Base-by-base conservation (phyloP, 2,329 filamentous ascomycete species). In the Hypomyces rosellus region DNA sequence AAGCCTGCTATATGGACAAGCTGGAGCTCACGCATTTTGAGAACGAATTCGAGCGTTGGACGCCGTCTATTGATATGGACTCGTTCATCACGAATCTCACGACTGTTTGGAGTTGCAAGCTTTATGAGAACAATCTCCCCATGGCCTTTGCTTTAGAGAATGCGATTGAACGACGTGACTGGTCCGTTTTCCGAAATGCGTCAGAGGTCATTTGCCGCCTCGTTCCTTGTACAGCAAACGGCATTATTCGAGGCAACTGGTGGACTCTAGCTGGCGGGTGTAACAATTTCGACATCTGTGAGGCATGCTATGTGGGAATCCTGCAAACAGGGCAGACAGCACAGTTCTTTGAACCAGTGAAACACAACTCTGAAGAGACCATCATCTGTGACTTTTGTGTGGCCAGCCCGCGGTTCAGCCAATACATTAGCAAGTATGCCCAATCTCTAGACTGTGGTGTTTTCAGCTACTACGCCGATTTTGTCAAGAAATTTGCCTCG, bases 1-100 rank as follows among this genome's bases (percentile, higher is more conserved):
- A 69, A 41, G 50, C 63, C 1, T 71, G 68, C 18, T 69, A 63
- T 49, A 49, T 69, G 11, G 67, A 70, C 15, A 63, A 59, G 12
- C n/a, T 69, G 5, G 62, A 57, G 0, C 40, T 60, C 3, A 69
- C 67, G 0, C 45, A 45, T 0, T 64, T 70, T 6, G 61, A 51
- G 0, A 34, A 45, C 5, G 56, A 65, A 8, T 70, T 68, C 42
- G 59, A 60, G 15, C 54, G 39, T 61, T 8, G 20, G 51, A 0
- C 52, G 53, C 20, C 20, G 11, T 46, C 50, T 1, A 45, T 49
- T 2, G 62, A 57, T 0, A 58, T 65, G 1, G 62, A 63, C 33
- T 41, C 53, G 4, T 61, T 58, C 5, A 13, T 64, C 13, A 50
- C 58, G 3, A 54, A 54, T 3, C 45, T 65, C 1, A 57, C 58